These are phyloP conservation scores for Cystofilobasidium macerans DNA, from an alignment of 768 basidiomycete genomes.

Conservation along the genomic window DNA sequence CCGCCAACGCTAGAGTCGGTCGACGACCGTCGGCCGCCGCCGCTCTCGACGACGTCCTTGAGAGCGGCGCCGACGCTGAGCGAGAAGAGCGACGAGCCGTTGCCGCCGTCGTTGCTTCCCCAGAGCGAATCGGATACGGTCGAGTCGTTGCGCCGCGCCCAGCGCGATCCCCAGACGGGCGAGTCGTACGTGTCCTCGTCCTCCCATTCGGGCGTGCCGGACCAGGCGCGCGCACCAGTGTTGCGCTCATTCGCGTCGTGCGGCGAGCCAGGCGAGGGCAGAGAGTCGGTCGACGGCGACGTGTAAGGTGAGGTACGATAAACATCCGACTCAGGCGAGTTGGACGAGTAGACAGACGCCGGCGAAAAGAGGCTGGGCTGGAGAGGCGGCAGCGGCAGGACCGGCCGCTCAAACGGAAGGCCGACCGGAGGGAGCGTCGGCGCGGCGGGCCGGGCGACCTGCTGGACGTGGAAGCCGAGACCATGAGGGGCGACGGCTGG, in stretches of 20 bases:
- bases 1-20: neutral
- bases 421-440: no score
- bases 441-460: no score
- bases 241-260: neutral
- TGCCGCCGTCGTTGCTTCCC: conserved; percentile 1
- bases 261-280: neutral
- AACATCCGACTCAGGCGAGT: neutral
- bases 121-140: neutral
- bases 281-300: conserved; percentile 15
- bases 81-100: neutral
- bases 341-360: conserved; percentile 2
- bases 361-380: neutral
- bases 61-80: neutral
- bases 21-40: neutral
- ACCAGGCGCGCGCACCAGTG: neutral
- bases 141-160: neutral
- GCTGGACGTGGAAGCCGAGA: conserved; percentile 11
- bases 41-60: neutral
- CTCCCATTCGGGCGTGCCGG: neutral
- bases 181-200: conserved; percentile 8
- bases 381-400: neutral
- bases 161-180: conserved; percentile 12
- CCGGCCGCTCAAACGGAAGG: neutral
- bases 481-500: conserved; percentile 7
- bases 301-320: no score